Conservation (phyloP, 2,329 filamentous ascomycete genomes). For the Penicillium sp. region DNA sequence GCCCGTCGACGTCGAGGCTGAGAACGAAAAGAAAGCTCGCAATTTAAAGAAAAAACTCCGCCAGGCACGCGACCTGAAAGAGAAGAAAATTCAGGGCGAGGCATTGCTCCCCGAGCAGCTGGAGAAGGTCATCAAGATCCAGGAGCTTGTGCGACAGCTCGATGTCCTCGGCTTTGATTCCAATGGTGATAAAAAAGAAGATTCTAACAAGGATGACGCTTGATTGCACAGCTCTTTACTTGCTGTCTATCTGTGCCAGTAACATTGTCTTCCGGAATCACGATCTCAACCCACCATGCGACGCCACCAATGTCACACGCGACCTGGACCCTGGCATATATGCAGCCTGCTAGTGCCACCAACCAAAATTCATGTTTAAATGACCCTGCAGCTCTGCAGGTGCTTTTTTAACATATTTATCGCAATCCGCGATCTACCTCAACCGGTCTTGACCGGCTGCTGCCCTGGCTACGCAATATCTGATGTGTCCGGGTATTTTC, state of each 20-base stretch:
- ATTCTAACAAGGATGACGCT: slow-evolving; percentile 20
- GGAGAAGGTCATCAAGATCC: slow-evolving; percentile 96
- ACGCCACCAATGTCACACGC: not conserved
- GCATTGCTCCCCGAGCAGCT: slow-evolving; percentile 89
- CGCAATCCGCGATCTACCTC: not conserved
- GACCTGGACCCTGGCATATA: not conserved
- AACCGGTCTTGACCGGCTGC: not conserved
- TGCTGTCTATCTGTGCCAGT: not conserved
- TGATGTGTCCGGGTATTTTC: not conserved
- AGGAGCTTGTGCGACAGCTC: slow-evolving; percentile 86
- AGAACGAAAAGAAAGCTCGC: slow-evolving; percentile 90
- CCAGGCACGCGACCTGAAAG: slow-evolving; percentile 86
- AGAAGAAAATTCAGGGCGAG: slow-evolving; percentile 87
- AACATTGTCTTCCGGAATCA: not conserved
- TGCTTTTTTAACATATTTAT: not conserved
- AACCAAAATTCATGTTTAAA: not conserved
- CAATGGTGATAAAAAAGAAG: slow-evolving; percentile 68
- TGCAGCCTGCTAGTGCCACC: not conserved
- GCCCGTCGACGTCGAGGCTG: slow-evolving; percentile 68
- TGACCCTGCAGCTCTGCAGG: not conserved
- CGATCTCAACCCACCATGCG: not conserved
- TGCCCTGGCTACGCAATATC: not conserved
- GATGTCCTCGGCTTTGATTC: slow-evolving; percentile 82
- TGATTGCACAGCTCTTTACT: slow-evolving; percentile 8
- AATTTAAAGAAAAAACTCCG: slow-evolving; percentile 93